A percentile compares a stretch with the other conserved stretches of the same genome.
These are phyloP conservation scores for Hypomyces perniciosus DNA, from an alignment of 2,329 filamentous ascomycete species.

Conservation along the genomic window DNA sequence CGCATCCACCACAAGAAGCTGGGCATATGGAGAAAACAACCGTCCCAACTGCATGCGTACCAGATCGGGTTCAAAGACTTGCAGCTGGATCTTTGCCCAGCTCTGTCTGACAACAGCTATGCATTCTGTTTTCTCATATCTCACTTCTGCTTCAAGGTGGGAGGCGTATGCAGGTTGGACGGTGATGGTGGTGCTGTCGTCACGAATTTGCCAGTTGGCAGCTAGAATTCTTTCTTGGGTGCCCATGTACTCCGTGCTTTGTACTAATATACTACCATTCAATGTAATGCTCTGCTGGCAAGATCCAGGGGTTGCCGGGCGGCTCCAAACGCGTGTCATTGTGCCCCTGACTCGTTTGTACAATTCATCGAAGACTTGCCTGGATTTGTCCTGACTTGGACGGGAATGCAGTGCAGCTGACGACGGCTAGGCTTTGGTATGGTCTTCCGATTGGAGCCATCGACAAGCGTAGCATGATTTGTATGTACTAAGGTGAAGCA, in stretches of 20 bases:
- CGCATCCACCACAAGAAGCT: too few species aligned
- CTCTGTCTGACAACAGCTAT: too few species aligned
- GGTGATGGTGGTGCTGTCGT: background rate
- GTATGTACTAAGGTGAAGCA: background rate
- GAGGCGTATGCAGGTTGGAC: background rate
- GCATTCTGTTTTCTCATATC: background rate
- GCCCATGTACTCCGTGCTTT: background rate
- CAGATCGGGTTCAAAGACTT: too few species aligned
- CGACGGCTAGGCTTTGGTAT: background rate
- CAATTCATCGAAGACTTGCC: background rate
- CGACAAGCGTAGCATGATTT: conserved; percentile 7
- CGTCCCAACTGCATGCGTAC: too few species aligned
- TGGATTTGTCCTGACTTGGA: too few species aligned
- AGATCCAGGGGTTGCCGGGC: background rate
- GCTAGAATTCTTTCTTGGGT: background rate
- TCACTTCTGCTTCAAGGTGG: background rate
- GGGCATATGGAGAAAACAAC: too few species aligned
- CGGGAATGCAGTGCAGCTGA: conserved; percentile 1
- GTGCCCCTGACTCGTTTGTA: background rate
- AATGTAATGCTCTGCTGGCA: conserved; percentile 4
- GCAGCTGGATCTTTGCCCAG: too few species aligned
- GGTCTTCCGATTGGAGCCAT: conserved; percentile 1
- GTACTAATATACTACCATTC: background rate
- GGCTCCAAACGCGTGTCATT: background rate
- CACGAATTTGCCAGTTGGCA: conserved; percentile 8